phyloP scores from a whole-genome alignment of 306 rosid genomes.

The Boehmeria nivea region DNA sequence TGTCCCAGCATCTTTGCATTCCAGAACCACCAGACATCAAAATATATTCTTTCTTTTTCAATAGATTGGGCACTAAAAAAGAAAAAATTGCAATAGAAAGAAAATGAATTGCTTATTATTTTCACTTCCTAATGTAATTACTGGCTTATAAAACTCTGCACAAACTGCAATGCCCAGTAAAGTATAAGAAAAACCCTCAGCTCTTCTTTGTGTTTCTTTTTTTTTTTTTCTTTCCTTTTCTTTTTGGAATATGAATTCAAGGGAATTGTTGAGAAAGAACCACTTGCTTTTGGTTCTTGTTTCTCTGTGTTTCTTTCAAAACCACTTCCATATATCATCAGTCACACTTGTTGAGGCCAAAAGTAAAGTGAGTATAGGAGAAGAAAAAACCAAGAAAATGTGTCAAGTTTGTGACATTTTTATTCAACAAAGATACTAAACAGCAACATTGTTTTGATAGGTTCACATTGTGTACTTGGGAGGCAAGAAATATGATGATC shows the following conservation, averaged over 20 bases:
- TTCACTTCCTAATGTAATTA: constrained; percentile 8
- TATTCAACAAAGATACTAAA: constrained; percentile 15
- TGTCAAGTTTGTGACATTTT: constrained; percentile 4
- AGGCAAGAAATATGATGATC: constrained; percentile 39
- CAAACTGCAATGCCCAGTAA: constrained; percentile 10
- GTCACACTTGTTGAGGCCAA: constrained; percentile 34
- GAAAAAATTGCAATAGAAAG: neutral
- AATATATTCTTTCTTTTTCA: constrained; percentile 30
- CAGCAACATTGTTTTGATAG: constrained; percentile 23
- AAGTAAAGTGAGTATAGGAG: constrained; percentile 36
- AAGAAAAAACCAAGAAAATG: neutral
- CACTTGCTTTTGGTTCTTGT: constrained; percentile 32
- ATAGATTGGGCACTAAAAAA: constrained; percentile 16
- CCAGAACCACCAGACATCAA: constrained; percentile 7
- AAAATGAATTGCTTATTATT: constrained; percentile 20
- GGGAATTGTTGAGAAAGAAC: constrained; percentile 32
- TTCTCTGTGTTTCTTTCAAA: constrained; percentile 38
- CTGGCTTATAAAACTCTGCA: constrained; percentile 18
- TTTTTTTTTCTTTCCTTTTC: constrained; percentile 13
- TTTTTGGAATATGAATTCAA: constrained; percentile 30
- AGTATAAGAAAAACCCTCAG: constrained; percentile 15
- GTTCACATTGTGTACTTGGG: constrained; percentile 77
- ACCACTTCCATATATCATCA: constrained; percentile 26
- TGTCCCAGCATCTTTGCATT: constrained; percentile 14
- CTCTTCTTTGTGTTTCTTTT: constrained; percentile 13